These are phyloP conservation scores for Pyrus hybrid DNA, from an alignment of 331 rosid species.

Conservation along the genomic window DNA sequence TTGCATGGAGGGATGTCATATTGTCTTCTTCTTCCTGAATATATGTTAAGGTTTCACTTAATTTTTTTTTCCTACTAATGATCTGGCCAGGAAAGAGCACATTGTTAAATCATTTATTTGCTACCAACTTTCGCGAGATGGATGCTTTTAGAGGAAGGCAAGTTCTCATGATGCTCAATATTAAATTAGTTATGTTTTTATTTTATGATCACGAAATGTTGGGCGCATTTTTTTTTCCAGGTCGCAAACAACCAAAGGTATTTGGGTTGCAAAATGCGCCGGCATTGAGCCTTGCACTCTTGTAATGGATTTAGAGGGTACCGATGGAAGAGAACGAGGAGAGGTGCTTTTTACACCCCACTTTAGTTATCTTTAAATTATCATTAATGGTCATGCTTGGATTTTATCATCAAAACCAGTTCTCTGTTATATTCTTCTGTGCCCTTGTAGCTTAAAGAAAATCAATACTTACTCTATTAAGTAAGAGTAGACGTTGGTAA, in stretches of 20 bases:
- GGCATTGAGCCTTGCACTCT: conserved; percentile 94
- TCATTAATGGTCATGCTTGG: neutral
- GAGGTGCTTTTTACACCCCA: conserved; percentile 45
- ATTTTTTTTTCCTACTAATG: neutral
- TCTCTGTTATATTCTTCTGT: neutral
- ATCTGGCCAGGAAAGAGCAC: conserved; percentile 87
- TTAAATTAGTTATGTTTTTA: neutral
- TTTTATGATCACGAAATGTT: neutral
- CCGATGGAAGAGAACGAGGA: conserved; percentile 99
- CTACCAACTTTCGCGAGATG: conserved; percentile 94
- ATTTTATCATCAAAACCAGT: neutral
- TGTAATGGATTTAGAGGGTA: conserved; percentile 99
- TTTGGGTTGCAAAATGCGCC: conserved; percentile 85
- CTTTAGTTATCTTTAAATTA: conserved; percentile 2
- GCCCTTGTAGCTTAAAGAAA: neutral
- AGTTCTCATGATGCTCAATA: conserved; percentile 20
- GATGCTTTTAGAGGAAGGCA: conserved; percentile 96
- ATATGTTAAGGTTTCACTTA: conserved; percentile 2
- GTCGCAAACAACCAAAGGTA: conserved; percentile 99
- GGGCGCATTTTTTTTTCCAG: conserved; percentile 29
- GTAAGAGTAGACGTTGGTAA: no score
- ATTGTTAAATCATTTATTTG: conserved; percentile 65
- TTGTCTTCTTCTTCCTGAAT: neutral
- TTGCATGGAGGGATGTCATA: neutral
- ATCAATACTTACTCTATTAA: no score